Conservation (phyloP, 805 yeast genomes). For the Lachancea dasiensis region DNA sequence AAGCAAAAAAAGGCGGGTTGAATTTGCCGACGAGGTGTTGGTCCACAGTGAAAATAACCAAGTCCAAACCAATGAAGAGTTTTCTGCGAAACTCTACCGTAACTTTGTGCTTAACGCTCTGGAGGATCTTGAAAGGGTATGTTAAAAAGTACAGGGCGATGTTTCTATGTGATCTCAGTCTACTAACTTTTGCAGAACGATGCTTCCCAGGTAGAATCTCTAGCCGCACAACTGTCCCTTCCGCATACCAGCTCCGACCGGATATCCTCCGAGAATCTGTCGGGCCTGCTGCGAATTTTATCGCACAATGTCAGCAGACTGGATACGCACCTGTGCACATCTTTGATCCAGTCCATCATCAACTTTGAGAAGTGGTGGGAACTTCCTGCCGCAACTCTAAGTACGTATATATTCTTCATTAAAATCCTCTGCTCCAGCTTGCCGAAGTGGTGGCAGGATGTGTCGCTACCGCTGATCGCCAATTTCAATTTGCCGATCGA, state of each 20-base stretch:
- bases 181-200: conserved; percentile 39
- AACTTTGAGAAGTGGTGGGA: conserved; percentile 57
- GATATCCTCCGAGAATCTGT: conserved; percentile 47
- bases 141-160: conserved; percentile 18
- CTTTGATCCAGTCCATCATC: conserved; percentile 57
- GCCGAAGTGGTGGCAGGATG: conserved; percentile 87
- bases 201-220: conserved; percentile 47
- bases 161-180: conserved; percentile 4
- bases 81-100: conserved; percentile 34
- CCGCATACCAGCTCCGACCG: conserved; percentile 50
- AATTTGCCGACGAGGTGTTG: conserved; percentile 25
- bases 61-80: conserved; percentile 10
- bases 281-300: conserved; percentile 50
- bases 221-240: conserved; percentile 53
- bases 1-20: conserved; percentile 29
- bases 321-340: conserved; percentile 44
- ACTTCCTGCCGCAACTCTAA: conserved; percentile 38
- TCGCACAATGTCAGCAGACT: conserved; percentile 62
- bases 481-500: conserved; percentile 43
- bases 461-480: conserved; percentile 59
- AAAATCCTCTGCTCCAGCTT: conserved; percentile 74
- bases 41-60: conserved; percentile 13
- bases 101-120: conserved; percentile 60
- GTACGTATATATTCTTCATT: conserved; percentile 62
- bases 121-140: conserved; percentile 57